Evolutionary conservation across 176 grass and related monocot species (phyloP).

Genomic region (Oryza officinalis): DNA sequence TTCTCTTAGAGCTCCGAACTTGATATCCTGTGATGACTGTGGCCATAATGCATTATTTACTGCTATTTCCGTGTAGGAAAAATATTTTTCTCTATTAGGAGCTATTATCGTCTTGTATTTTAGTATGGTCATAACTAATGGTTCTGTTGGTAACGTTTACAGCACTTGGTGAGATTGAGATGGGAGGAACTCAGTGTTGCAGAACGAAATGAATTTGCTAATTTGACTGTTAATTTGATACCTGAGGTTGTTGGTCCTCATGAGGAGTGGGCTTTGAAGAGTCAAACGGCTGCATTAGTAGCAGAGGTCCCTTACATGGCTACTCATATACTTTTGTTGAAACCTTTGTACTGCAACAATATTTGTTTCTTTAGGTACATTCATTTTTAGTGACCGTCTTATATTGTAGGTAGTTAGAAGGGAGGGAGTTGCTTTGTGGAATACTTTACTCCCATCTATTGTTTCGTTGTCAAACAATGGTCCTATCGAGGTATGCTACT

Average conservation of each 20-base stretch:
- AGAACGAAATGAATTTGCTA: constrained; percentile 92
- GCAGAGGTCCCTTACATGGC: constrained; percentile 67
- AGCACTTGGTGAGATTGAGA: constrained; percentile 96
- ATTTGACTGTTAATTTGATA: constrained; percentile 77
- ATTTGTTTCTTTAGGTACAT: constrained; percentile 17
- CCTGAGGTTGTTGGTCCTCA: constrained; percentile 70
- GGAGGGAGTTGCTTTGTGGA: constrained; percentile 85
- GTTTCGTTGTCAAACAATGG: constrained; percentile 80
- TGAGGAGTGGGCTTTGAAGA: constrained; percentile 98
- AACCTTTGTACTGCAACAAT: neutral
- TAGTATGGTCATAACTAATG: constrained; percentile 27
- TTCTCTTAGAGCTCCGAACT: neutral
- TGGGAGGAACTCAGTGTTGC: constrained; percentile 84
- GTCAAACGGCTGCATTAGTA: constrained; percentile 94
- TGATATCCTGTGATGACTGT: constrained; percentile 7
- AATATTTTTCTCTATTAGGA: constrained; percentile 14
- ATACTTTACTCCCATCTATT: constrained; percentile 77
- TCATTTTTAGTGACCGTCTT: constrained; percentile 33
- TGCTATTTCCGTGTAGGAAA: neutral
- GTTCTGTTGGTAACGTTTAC: constrained; percentile 42
- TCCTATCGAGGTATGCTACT: constrained; percentile 64
- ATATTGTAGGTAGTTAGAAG: constrained; percentile 85
- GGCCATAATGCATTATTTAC: neutral
- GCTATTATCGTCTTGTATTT: constrained; percentile 18
- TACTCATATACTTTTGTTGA: constrained; percentile 25